Percentiles rank a stretch among this genome's conserved stretches.
These are phyloP conservation scores for Backusella tarrabulga DNA, from an alignment of 192 early-diverging fungal genomes.

Conservation along the genomic window DNA sequence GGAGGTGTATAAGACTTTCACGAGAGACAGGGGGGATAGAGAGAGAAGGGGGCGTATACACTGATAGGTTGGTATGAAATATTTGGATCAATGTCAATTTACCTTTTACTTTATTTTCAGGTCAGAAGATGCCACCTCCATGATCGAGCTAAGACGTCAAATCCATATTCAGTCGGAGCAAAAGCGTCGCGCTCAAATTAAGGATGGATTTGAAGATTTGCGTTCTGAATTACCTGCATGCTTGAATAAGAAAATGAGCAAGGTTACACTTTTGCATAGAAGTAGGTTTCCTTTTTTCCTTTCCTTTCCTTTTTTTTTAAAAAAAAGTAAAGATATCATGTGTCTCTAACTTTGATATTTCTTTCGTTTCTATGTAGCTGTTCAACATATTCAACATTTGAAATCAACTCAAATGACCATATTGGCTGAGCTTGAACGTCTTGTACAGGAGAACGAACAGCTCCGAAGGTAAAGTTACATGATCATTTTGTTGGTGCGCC, in stretches of 20 bases:
- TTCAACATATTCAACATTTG: slow-evolving; percentile 44
- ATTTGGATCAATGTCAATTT: slow-evolving; percentile 4
- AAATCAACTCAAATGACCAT: slow-evolving; percentile 38
- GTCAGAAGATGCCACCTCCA: slow-evolving; percentile 2
- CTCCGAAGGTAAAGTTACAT: slow-evolving; percentile 30
- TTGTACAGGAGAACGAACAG: slow-evolving; percentile 39
- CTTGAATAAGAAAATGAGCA: slow-evolving; percentile 39
- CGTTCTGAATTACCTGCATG: slow-evolving; percentile 31
- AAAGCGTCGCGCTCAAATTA: slow-evolving; percentile 40
- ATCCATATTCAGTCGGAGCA: slow-evolving; percentile 41
- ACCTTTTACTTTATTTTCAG: slow-evolving; percentile 3
- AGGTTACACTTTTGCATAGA: slow-evolving; percentile 34
- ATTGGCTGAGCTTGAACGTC: slow-evolving; percentile 34
- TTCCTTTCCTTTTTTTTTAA: neutral
- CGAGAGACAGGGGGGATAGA: neutral
- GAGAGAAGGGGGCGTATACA: neutral
- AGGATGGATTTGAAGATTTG: slow-evolving; percentile 41
- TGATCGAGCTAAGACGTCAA: slow-evolving; percentile 35
- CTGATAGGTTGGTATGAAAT: neutral
- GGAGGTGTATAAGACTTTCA: neutral
- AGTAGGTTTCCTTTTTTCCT: slow-evolving; percentile 13
- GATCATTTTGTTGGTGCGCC: slow-evolving; percentile 5
- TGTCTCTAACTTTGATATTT: neutral
- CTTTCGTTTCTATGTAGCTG: slow-evolving; percentile 22
- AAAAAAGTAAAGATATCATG: neutral